These are phyloP conservation scores for Barnettozyma siamensis DNA, from an alignment of 805 yeast genomes.

Conservation along the genomic window DNA sequence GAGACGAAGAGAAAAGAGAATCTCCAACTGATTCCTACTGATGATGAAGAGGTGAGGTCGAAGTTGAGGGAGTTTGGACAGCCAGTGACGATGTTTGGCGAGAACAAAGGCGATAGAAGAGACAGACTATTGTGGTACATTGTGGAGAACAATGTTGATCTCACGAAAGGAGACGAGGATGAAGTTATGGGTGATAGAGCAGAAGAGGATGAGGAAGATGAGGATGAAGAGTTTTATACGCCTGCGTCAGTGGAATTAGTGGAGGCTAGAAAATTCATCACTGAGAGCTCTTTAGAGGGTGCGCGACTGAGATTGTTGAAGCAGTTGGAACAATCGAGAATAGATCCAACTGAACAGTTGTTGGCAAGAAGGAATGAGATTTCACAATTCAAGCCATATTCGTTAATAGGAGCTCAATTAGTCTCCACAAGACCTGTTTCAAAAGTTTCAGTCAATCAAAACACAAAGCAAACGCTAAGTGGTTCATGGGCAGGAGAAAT, in stretches of 20 bases:
- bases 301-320: slow-evolving; percentile 38
- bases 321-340: slow-evolving; percentile 27
- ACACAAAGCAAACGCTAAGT: slow-evolving; percentile 40
- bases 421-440: slow-evolving; percentile 69
- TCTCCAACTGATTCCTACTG: slow-evolving; percentile 46
- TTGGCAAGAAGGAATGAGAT: slow-evolving; percentile 41
- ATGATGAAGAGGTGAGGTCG: slow-evolving; percentile 55
- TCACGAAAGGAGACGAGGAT: slow-evolving; percentile 15
- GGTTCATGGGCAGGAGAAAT: slow-evolving; percentile 86
- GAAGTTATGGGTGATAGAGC: slow-evolving; percentile 14
- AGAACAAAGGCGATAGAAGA: slow-evolving; percentile 55
- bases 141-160: slow-evolving; percentile 26
- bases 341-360: slow-evolving; percentile 39
- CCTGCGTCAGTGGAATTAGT: slow-evolving; percentile 60
- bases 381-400: slow-evolving; percentile 29
- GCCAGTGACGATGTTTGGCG: slow-evolving; percentile 54
- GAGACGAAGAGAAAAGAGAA: slow-evolving; percentile 26
- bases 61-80: slow-evolving; percentile 45
- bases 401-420: slow-evolving; percentile 62
- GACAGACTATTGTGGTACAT: slow-evolving; percentile 48
- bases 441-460: slow-evolving; percentile 39
- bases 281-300: slow-evolving; percentile 42
- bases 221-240: slow-evolving; percentile 79
- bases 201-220: slow-evolving; percentile 36
- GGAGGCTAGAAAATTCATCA: slow-evolving; percentile 45